phyloP scores from a whole-genome alignment of 192 early-diverging fungal genomes.

The Dimargaris cristalligena region DNA sequence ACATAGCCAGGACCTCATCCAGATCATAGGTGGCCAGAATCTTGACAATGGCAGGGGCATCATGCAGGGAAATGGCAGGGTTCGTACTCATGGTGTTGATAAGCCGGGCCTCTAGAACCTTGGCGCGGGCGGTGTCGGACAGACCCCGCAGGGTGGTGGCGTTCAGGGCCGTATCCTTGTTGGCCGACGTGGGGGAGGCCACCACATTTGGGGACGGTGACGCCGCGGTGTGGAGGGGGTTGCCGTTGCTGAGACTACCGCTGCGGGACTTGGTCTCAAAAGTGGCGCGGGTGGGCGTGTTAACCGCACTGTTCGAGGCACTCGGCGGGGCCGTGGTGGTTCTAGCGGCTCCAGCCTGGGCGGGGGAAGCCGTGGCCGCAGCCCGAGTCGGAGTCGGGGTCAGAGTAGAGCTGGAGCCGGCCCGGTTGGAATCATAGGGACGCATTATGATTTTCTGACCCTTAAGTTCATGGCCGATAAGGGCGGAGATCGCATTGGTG shows the following conservation, averaged over 20 bases:
- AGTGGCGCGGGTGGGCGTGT: neutral
- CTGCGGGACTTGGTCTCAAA: neutral
- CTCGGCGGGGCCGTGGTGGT: too few relatives aligned
- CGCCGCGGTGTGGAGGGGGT: constrained; percentile 17
- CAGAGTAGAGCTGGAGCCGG: neutral
- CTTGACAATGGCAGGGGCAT: constrained; percentile 16
- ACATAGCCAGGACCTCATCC: constrained; percentile 24
- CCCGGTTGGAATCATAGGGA: neutral
- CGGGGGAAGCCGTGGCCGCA: neutral
- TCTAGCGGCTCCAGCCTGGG: neutral
- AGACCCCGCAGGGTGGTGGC: constrained; percentile 20
- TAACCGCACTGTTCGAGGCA: neutral
- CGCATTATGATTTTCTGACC: constrained; percentile 26
- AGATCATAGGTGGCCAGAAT: constrained; percentile 17
- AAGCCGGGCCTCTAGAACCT: constrained; percentile 25
- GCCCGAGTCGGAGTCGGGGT: neutral
- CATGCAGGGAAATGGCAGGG: constrained; percentile 19
- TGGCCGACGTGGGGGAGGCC: neutral
- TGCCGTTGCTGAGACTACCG: constrained; percentile 8
- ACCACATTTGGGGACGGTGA: constrained; percentile 13
- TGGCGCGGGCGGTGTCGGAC: constrained; percentile 19
- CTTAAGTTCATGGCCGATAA: constrained; percentile 28
- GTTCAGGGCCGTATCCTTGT: constrained; percentile 19
- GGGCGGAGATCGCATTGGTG: constrained; percentile 23
- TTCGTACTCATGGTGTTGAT: constrained; percentile 19